Base-by-base conservation (phyloP, 2,329 filamentous ascomycete genomes). In the Aspergillus versicolor region DNA sequence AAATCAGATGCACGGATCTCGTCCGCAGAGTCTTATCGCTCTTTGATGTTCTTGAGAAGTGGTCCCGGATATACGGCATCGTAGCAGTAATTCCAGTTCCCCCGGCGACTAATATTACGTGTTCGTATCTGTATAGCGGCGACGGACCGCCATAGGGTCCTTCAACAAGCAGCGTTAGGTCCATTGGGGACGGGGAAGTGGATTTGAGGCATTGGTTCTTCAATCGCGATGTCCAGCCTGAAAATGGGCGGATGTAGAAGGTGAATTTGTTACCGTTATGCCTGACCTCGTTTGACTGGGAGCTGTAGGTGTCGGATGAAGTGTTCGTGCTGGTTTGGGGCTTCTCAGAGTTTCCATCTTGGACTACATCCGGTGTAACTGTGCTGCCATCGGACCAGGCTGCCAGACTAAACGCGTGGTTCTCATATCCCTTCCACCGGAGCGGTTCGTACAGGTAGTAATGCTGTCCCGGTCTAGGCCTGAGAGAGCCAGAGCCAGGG, bases 401-500 rank as follows among this genome's bases (percentile, higher is more conserved):
- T 0, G 27, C 46, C 2, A 49, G 46, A 7, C 30, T 77, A 63
- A 82, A 81, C 2, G 80, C 79, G 58, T 82, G 80, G 55, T 75
- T 81, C 53, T 82, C 76, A 63, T 76, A 81, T 0, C 75, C 70
- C 19, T 68, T 65, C 48, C 75, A 69, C 22, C 67, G 69, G 2
- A 73, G 56, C 0, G 75, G 71, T 44, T 74, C 70, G 55, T 81
- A 80, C 7, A 82, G 65, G 63, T 77, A 81, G 58, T 80, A 82
- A 62, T 79, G 78, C 9, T 75, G 72, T 5, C 79, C 80, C 0
- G 55, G 44, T 4, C 8, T 12, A 3, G 50, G 55, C 11, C 4
- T 57, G 24, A 49, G 43, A 4, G 41, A 17, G 5, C 11, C 4
- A 9, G 46, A 40, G 19, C 19, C 42, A 1, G 19, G 32, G 3